These are phyloP conservation scores for Eimeria acervulina DNA, from an alignment of 169 alveolate genomes.

Conservation along the genomic window DNA sequence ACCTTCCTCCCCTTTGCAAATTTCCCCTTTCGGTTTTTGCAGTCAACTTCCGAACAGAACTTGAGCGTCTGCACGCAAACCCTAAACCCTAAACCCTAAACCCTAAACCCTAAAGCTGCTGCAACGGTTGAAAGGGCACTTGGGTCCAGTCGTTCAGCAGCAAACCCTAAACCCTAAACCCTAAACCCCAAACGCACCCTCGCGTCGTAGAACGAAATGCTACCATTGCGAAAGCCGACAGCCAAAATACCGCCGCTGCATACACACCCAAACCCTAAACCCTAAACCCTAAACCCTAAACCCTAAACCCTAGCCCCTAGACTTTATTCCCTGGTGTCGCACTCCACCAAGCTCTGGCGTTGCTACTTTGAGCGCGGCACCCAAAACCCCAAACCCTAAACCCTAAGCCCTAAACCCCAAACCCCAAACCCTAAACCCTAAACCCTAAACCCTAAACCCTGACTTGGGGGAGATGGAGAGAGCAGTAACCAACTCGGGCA, in stretches of 20 bases:
- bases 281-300: conserved; percentile 33
- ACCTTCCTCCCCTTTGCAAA: conserved; percentile 79
- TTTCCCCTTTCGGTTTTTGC: conserved; percentile 79
- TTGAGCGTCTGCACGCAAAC: conserved; percentile 74
- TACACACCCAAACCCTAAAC: not conserved
- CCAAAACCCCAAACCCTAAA: no score
- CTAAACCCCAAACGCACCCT: conserved; percentile 51
- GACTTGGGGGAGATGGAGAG: conserved; percentile 81
- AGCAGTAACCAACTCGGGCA: conserved; percentile 80
- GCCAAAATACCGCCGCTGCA: conserved; percentile 80
- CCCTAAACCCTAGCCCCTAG: conserved; percentile 17
- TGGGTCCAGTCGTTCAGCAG: not conserved
- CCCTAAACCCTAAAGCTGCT: conserved; percentile 14
- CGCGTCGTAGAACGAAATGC: conserved; percentile 80
- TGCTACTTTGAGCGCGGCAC: not conserved
- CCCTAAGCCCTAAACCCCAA: not conserved
- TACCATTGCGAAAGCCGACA: conserved; percentile 79
- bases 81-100: conserved; percentile 27
- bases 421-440: conserved; percentile 34
- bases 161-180: conserved; percentile 41
- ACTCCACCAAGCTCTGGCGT: not conserved
- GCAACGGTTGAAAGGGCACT: no score
- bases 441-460: conserved; percentile 40
- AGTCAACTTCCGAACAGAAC: conserved; percentile 73
- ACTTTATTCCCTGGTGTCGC: not conserved